These are phyloP conservation scores for Crithidia expoeki DNA, from an alignment of 208 protist genomes.

Conservation along the genomic window DNA sequence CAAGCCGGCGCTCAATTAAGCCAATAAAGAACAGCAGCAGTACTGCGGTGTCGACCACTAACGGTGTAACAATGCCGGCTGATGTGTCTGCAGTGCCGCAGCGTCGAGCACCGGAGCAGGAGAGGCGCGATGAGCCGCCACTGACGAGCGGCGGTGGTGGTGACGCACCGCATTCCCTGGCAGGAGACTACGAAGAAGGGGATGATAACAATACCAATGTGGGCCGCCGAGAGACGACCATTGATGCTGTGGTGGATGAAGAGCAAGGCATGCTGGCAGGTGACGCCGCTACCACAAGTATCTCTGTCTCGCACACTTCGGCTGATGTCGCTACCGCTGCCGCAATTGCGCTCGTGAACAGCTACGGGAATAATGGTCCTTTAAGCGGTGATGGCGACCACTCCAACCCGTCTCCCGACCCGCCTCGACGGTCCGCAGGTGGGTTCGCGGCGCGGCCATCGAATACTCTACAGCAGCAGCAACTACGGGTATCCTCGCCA, in stretches of 20 bases:
- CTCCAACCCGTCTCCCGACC: slow-evolving; percentile 9
- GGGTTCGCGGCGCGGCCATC: neutral
- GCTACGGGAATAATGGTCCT: neutral
- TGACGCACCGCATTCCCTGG: slow-evolving; percentile 1
- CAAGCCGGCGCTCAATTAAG: too few relatives aligned
- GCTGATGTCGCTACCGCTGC: neutral
- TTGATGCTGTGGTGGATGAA: neutral
- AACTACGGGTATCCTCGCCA: neutral
- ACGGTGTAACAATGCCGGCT: too few relatives aligned
- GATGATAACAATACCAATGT: neutral
- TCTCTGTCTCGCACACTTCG: too few relatives aligned
- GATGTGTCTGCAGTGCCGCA: neutral
- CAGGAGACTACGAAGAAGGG: neutral
- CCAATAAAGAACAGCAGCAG: too few relatives aligned
- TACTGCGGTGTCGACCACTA: too few relatives aligned
- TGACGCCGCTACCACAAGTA: neutral
- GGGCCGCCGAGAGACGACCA: neutral
- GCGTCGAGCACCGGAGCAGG: neutral
- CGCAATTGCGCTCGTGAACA: neutral
- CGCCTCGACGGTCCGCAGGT: neutral
- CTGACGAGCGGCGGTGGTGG: neutral
- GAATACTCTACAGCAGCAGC: neutral
- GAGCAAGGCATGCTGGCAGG: neutral
- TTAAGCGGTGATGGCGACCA: slow-evolving; percentile 8
- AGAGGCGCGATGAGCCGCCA: neutral